Percentiles rank a stretch among this genome's conserved stretches.
phyloP scores from a whole-genome alignment of 192 early-diverging fungal genomes.

The Umbelopsis ramanniana region DNA sequence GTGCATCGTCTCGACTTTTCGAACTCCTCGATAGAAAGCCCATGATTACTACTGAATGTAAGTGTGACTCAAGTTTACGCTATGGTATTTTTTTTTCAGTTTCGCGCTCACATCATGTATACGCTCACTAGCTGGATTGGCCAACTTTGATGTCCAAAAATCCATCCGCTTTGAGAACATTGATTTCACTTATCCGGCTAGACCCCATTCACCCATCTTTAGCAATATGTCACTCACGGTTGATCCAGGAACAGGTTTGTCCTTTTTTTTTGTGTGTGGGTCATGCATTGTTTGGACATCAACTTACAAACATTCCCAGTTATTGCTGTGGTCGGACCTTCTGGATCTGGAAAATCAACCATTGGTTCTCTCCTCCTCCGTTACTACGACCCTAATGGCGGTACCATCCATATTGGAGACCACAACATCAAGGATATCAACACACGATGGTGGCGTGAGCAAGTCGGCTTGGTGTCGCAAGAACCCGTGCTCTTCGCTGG shows the following conservation, averaged over 20 bases:
- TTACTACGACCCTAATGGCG: constrained; percentile 71
- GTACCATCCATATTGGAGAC: constrained; percentile 63
- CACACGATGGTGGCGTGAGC: constrained; percentile 62
- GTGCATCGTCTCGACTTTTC: constrained; percentile 64
- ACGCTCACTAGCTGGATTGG: constrained; percentile 4
- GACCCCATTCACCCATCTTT: constrained; percentile 59
- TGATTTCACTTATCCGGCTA: constrained; percentile 70
- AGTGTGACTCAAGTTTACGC: not conserved
- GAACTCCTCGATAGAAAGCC: constrained; percentile 57
- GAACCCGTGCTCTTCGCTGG: constrained; percentile 76
- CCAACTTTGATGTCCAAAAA: constrained; percentile 42
- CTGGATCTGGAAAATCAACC: constrained; percentile 74
- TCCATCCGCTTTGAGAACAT: constrained; percentile 61
- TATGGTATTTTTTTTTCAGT: too few relatives aligned
- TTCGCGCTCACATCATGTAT: not conserved
- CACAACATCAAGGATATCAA: constrained; percentile 58
- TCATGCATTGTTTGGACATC: not conserved
- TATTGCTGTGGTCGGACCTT: constrained; percentile 55
- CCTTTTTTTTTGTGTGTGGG: not conserved
- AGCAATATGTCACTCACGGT: constrained; percentile 57
- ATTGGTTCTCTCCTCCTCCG: constrained; percentile 65
- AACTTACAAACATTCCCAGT: constrained; percentile 15
- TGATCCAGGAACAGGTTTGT: constrained; percentile 50
- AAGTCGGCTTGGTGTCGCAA: constrained; percentile 71
- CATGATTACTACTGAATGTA: constrained; percentile 26